Evolutionary conservation across 2,329 filamentous ascomycete species (phyloP), one percentile per base, ranked within the genome.

Genomic region (Phialophora verrucosa): DNA sequence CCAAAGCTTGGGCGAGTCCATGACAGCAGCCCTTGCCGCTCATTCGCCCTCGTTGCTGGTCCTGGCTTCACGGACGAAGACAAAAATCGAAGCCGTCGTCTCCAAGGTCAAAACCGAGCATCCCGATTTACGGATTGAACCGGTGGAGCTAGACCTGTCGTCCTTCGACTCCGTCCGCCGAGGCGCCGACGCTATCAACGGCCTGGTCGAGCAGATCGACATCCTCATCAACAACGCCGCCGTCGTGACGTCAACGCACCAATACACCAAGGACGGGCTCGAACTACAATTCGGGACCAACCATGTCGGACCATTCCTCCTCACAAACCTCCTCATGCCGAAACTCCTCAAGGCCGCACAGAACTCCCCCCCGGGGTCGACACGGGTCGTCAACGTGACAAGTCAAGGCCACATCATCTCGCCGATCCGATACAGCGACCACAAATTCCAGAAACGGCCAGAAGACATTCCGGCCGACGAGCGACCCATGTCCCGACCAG

Each of bases 171-270:
- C 72, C 6, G 71, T 80, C 3, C 76, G 76, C 0, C 65, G 73
- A 20, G 77, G 78, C 1, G 78, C 78, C 1, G 64, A 66, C 1
- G 63, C 73, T 49, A 73, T 82, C 59, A 73, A 75, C 47, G 51
- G 54, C 29, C 74, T 73, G 25, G 63, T 65, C 4, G 72, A 76
- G 50, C 66, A 69, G 0, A 77, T 83, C 54, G 79, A 81, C 68
- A 74, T 83, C 1, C 70, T 82, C 4, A 76, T 83, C 66, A 80
- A 82, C 73, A 83, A 81, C 65, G 79, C 81, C 10, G 81, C 77
- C 1, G 72, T 81, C 29, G 80, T 81, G 75, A 75, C 72, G 1
- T 50, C 68, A 8, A 67, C 73, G 1, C 77, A 76, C 61, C 54
- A 65, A 25, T 66, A 55, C 23, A 69, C 69, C 29, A 62, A 38